A percentile compares a stretch with the other conserved stretches of the same genome.
phyloP scores from a whole-genome alignment of 2,329 filamentous ascomycete species.

The Allantophomopsis cytisporea region DNA sequence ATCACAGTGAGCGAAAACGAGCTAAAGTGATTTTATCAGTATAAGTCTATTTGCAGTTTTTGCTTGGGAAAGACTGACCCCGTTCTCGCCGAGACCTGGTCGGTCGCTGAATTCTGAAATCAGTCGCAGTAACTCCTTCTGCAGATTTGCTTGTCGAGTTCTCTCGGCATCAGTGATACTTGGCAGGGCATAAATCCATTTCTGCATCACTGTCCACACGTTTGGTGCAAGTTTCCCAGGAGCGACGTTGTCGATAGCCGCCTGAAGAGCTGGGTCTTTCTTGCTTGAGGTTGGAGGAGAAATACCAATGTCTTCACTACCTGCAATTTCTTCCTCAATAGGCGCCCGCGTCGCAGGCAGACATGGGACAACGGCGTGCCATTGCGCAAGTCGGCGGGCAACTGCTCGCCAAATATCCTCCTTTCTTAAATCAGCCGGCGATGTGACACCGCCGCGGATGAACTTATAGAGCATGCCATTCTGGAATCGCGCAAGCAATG shows the following conservation, averaged over 20 bases:
- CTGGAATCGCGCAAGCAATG: slow-evolving; percentile 80
- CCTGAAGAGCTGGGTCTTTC: slow-evolving; percentile 22
- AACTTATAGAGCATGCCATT: slow-evolving; percentile 95
- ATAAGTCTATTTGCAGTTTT: no score
- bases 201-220: slow-evolving; percentile 89
- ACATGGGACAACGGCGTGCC: slow-evolving; percentile 68
- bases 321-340: slow-evolving; percentile 20
- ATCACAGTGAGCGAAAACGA: slow-evolving; percentile 92
- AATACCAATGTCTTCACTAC: slow-evolving; percentile 17
- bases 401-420: slow-evolving; percentile 71
- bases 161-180: slow-evolving; percentile 55
- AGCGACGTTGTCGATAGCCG: slow-evolving; percentile 34
- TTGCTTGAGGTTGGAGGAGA: slow-evolving; percentile 15
- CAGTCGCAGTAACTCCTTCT: slow-evolving; percentile 60
- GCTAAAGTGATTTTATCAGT: slow-evolving; percentile 26
- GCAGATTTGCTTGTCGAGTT: slow-evolving; percentile 52
- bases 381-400: slow-evolving; percentile 74
- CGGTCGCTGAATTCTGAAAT: slow-evolving; percentile 61
- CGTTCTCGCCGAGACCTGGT: slow-evolving; percentile 61
- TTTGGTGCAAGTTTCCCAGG: slow-evolving; percentile 67
- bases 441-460: slow-evolving; percentile 68
- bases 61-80: slow-evolving; percentile 36
- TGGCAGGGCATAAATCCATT: slow-evolving; percentile 84
- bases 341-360: slow-evolving; percentile 22
- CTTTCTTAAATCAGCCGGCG: slow-evolving; percentile 65